phyloP scores from a whole-genome alignment of 148 eudicot genomes.

The Rhododendron henanense region DNA sequence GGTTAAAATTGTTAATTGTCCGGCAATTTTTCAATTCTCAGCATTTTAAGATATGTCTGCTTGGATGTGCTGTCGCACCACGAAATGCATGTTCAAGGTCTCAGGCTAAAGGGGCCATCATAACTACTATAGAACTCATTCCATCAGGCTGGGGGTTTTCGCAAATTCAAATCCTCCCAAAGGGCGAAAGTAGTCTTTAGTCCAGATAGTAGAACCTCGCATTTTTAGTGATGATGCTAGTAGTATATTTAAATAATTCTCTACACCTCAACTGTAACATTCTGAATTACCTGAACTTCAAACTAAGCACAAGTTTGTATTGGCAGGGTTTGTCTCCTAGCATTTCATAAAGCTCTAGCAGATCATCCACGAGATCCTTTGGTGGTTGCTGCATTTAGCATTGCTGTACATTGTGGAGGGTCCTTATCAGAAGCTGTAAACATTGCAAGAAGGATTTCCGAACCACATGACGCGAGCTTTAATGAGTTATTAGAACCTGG shows the following conservation, averaged over 20 bases:
- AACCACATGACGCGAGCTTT: constrained; percentile 42
- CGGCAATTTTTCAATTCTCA: not conserved
- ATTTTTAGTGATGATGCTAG: not conserved
- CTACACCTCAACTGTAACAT: not conserved
- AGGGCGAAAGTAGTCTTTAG: not conserved
- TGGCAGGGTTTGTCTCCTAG: constrained; percentile 73
- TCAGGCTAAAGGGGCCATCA: not conserved
- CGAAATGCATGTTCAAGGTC: not conserved
- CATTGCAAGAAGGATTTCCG: constrained; percentile 48
- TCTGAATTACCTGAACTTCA: not conserved
- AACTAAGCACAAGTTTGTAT: constrained; percentile 6
- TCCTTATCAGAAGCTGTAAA: constrained; percentile 60
- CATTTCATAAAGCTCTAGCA: constrained; percentile 68
- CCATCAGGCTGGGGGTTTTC: not conserved
- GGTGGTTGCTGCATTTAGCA: constrained; percentile 73
- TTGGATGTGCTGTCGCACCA: not conserved
- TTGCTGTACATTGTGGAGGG: constrained; percentile 82
- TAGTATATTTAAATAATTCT: not conserved
- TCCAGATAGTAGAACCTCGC: not conserved
- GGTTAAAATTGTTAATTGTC: not conserved
- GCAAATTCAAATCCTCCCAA: not conserved
- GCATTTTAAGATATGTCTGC: not conserved
- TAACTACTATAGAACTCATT: not conserved
- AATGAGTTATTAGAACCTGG: constrained; percentile 40
- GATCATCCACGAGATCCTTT: constrained; percentile 60